A percentile compares a stretch with the other conserved stretches of the same genome.
phyloP scores from a whole-genome alignment of 768 basidiomycete species.

The Rubroboletus pulcherrimus region DNA sequence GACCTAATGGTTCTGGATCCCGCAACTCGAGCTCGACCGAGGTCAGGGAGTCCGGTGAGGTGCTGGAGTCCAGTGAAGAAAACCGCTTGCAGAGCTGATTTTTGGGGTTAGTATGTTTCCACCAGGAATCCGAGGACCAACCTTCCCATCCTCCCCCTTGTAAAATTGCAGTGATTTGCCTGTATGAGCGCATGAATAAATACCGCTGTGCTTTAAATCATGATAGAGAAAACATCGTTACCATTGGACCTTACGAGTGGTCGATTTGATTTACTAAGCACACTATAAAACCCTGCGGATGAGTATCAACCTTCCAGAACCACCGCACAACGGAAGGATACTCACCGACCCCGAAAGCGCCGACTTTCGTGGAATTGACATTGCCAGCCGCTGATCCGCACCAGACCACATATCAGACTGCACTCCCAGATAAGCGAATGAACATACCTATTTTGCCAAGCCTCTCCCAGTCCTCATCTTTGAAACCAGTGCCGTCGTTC shows the following conservation, averaged over 20 bases:
- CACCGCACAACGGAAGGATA: background rate
- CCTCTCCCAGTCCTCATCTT: conserved; percentile 11
- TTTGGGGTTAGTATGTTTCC: background rate
- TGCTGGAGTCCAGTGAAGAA: background rate
- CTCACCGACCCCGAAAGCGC: conserved; percentile 19
- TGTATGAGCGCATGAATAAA: background rate
- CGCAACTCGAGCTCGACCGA: conserved; percentile 9
- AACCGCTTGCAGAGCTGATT: conserved; percentile 2
- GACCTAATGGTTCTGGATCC: conserved; percentile 1
- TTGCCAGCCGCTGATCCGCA: conserved; percentile 11
- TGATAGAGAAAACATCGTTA: background rate
- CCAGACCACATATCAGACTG: background rate
- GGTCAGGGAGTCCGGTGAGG: background rate
- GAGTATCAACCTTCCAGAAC: background rate
- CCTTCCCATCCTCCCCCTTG: conserved; percentile 7
- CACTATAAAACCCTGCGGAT: conserved; percentile 15
- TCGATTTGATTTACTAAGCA: conserved; percentile 14
- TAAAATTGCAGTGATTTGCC: conserved; percentile 14
- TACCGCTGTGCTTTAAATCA: background rate
- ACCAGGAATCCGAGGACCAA: background rate
- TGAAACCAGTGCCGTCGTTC: conserved; percentile 6
- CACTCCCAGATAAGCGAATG: background rate
- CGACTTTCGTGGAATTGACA: conserved; percentile 10
- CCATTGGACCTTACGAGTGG: conserved; percentile 12
- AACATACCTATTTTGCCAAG: conserved; percentile 13